Percentiles rank a stretch among this genome's conserved stretches.
These are phyloP conservation scores for Penicillium corylophilum DNA, from an alignment of 2,329 filamentous ascomycete genomes.

Conservation along the genomic window DNA sequence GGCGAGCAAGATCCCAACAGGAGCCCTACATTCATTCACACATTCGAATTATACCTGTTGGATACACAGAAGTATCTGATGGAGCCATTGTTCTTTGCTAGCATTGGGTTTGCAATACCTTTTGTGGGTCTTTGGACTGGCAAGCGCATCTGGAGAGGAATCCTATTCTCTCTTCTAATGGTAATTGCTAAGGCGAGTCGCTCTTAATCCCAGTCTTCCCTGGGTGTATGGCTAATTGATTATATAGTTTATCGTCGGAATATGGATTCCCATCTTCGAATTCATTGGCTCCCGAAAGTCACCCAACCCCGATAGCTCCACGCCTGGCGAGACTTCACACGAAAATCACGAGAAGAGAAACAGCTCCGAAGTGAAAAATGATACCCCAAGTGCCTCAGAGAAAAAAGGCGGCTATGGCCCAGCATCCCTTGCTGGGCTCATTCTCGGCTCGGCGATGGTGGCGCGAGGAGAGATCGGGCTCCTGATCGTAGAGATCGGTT, in stretches of 20 bases:
- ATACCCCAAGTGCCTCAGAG: background rate
- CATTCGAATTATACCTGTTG: constrained; percentile 40
- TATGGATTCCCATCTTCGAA: constrained; percentile 28
- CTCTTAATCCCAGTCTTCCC: no score
- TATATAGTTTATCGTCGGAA: constrained; percentile 28
- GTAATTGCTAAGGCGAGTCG: constrained; percentile 27
- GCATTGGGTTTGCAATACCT: constrained; percentile 34
- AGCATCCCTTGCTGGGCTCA: constrained; percentile 23
- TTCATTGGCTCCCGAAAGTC: background rate
- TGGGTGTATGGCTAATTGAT: background rate
- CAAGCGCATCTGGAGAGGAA: constrained; percentile 31
- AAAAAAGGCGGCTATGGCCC: constrained; percentile 4
- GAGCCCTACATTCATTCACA: constrained; percentile 40
- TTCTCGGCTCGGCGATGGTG: constrained; percentile 35
- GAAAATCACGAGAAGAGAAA: background rate
- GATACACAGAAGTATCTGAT: constrained; percentile 36
- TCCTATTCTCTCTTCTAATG: constrained; percentile 33
- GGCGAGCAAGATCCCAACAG: constrained; percentile 34
- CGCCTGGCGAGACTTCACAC: background rate
- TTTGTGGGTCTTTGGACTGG: constrained; percentile 35
- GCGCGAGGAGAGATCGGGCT: constrained; percentile 35
- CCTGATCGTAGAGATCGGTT: constrained; percentile 33
- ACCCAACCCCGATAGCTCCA: background rate
- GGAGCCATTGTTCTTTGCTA: constrained; percentile 34
- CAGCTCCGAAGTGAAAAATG: background rate